phyloP scores from a whole-genome alignment of 179 eudicot species.

The Nepenthes alata region DNA sequence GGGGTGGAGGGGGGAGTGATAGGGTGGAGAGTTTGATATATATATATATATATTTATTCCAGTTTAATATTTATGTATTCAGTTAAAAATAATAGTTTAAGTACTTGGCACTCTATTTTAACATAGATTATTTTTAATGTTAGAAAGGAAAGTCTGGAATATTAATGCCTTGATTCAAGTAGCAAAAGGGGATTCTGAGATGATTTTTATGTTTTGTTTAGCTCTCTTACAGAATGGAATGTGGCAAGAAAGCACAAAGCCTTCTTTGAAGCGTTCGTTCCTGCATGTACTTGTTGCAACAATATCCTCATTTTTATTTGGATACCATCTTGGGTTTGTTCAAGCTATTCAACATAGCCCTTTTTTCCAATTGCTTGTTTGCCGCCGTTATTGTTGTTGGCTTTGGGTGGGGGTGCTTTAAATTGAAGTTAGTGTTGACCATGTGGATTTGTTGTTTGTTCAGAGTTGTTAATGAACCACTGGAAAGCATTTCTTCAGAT shows the following conservation, averaged over 20 bases:
- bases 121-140: not conserved
- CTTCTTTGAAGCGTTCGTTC: conserved; percentile 77
- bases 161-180: not conserved
- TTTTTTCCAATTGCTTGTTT: not conserved
- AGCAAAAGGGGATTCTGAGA: not conserved
- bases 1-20: no score
- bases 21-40: no score
- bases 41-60: no score
- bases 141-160: not conserved
- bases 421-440: conserved; percentile 2
- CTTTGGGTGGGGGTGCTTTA: not conserved
- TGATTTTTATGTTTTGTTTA: conserved; percentile 19
- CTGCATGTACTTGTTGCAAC: conserved; percentile 88
- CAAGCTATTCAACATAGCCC: not conserved
- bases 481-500: conserved; percentile 69
- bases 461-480: conserved; percentile 98
- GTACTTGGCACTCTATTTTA: not conserved
- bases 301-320: conserved; percentile 66
- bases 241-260: conserved; percentile 38
- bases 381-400: not conserved
- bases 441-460: conserved; percentile 7
- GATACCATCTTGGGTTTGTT: conserved; percentile 90
- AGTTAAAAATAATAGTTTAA: not conserved
- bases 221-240: conserved; percentile 35
- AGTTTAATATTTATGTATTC: no score